Evolutionary conservation across 352 stramenopile genomes (phyloP).

Genomic region (Hyaloperonospora brassicae): DNA sequence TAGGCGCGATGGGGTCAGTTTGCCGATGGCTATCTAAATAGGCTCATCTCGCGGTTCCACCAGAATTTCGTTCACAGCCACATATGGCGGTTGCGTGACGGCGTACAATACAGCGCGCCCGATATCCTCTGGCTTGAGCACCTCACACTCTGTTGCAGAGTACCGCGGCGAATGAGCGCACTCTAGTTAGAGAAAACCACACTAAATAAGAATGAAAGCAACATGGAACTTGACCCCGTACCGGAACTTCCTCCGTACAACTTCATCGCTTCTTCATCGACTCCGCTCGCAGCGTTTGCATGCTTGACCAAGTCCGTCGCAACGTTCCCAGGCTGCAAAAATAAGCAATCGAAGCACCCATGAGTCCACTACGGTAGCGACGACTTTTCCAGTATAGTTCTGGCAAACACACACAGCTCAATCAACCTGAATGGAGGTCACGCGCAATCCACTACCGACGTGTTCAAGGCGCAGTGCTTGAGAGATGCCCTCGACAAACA

Average conservation of each 20-base stretch:
- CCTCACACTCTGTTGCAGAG: constrained; percentile 46
- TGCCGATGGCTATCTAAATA: constrained; percentile 30
- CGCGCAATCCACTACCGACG: constrained; percentile 71
- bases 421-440: constrained; percentile 77
- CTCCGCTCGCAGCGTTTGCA: constrained; percentile 53
- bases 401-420: not conserved
- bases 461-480: constrained; percentile 83
- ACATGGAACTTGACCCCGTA: constrained; percentile 11
- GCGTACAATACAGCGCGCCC: constrained; percentile 83
- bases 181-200: no score
- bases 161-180: constrained; percentile 5
- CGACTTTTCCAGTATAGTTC: not conserved
- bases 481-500: constrained; percentile 87
- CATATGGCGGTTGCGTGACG: constrained; percentile 76
- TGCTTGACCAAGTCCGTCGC: constrained; percentile 86
- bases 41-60: constrained; percentile 86
- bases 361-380: no score
- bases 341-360: constrained; percentile 2
- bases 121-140: constrained; percentile 82
- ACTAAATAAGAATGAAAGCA: no score
- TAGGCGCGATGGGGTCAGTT: constrained; percentile 3
- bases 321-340: constrained; percentile 78
- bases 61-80: constrained; percentile 87
- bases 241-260: constrained; percentile 46
- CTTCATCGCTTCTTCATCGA: constrained; percentile 79